Evolutionary conservation across 148 eudicot genomes (phyloP), one percentile per base, ranked within the genome.

Genomic region (Vaccinium myrtillus): DNA sequence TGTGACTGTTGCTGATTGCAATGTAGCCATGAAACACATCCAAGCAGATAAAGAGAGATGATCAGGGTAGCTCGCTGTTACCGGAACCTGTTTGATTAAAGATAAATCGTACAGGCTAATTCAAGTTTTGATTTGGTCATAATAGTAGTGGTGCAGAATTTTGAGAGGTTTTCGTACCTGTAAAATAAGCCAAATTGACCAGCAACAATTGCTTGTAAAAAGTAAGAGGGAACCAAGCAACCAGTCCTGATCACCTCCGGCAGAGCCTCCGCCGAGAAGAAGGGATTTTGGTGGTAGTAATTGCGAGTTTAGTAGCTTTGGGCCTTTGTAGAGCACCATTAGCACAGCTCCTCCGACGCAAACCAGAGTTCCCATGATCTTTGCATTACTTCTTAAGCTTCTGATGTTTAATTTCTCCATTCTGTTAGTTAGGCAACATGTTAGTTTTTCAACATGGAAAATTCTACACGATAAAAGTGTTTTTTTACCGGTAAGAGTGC

Each of bases 101-200:
- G 46, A 43, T 43, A 43, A 43, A 3, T 36, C 3, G 2, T 36
- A 36, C 39, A 59, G 2, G 65, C 2, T 6, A 18, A 58, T 59
- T 18, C 65, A 19, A 8, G 19, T 5, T 18, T 19, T 6, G 65
- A 59, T 59, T 59, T 19, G 23, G 65, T 59, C 5, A 43, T 43
- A 3, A 5, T 43, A 43, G 6, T 43, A 25, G 10, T 9, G 13
- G 71, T 9, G 15, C 36, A 25, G 15, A 67, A 10, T 9, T 67
- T 67, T 63, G 5, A 23, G 30, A n/a, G 73, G 73, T 67, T 6
- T 10, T 54, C 19, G 16, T 91, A 94, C 98, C 98, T 93, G 98
- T 51, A 95, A 80, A 83, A 95, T 94, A 25, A 95, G 96, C 96
- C 96, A 95, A 53, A 90, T 4, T 3, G 98, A 92, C 98, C 96